Evolutionary conservation across 441 rosid species (phyloP), one percentile per base, ranked within the genome.

Genomic region (Cnidoscolus chayamansa): DNA sequence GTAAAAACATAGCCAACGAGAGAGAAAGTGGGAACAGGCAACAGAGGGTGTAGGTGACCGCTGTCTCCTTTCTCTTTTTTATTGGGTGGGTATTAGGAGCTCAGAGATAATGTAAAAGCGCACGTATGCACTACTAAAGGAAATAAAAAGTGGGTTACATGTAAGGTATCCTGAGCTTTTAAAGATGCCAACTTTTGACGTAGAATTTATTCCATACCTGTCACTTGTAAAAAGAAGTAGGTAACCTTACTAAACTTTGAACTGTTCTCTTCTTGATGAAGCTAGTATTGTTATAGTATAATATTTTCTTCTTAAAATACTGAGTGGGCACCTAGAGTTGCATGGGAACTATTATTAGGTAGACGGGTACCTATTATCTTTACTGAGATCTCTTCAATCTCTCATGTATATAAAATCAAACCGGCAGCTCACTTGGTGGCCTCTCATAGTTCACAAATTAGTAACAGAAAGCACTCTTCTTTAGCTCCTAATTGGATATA

Each of bases 141-240:
- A 73, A 63, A 49, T 60, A 72, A 51, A 51, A 47, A 67, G 45
- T 40, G 74, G 74, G 37, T 76, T 78, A 73, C 74, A 75, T 71
- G 79, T 67, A 76, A 70, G 78, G 81, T n/a, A 80, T 73, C 78
- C 78, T 72, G 72, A 74, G 80, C 81, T 80, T 75, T 76, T 25
- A 40, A 17, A 68, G 66, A 11, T 25, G 60, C 51, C 63, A 60
- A 43, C 67, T 77, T 79, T 77, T 30, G 50, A 25, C 37, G 53
- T 20, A 66, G 78, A 79, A 84, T 73, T 70, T 75, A 69, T 79
- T 75, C 82, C 45, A 4, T 64, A 31, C 37, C 16, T 67, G 67
- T 69, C 65, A 67, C 61, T 65, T 43, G 5, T 64, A 9, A 54
- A 60, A 65, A 71, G 43, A 4, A 25, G 47, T 63, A 60, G 40